These are phyloP conservation scores for Pilasporangium apinafurcum DNA, from an alignment of 352 stramenopile genomes.

Conservation along the genomic window DNA sequence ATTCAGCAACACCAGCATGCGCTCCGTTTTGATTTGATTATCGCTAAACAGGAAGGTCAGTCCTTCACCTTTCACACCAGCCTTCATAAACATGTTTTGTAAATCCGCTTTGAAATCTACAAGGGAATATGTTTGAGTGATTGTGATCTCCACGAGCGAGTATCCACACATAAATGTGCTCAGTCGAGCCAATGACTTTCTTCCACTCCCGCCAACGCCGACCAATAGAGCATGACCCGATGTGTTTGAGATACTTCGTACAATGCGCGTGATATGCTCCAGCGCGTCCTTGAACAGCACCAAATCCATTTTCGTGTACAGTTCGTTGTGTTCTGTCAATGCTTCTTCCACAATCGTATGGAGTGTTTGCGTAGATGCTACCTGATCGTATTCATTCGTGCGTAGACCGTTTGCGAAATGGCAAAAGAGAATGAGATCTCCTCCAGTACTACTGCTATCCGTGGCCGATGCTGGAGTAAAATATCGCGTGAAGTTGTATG, in stretches of 20 bases:
- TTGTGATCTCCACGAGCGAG: slow-evolving; percentile 83
- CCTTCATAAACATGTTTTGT: slow-evolving; percentile 85
- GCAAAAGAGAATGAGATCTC: slow-evolving; percentile 90
- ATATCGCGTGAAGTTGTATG: slow-evolving; percentile 86
- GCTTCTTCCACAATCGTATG: slow-evolving; percentile 80
- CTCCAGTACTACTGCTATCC: slow-evolving; percentile 6
- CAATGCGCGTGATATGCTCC: slow-evolving; percentile 91
- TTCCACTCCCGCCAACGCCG: slow-evolving; percentile 90
- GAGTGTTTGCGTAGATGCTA: slow-evolving; percentile 65
- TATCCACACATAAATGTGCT: slow-evolving; percentile 91
- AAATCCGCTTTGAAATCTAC: slow-evolving; percentile 95
- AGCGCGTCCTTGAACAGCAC: slow-evolving; percentile 96
- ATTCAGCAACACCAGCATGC: slow-evolving; percentile 94
- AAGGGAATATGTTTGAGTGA: slow-evolving; percentile 87
- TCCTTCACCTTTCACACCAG: slow-evolving; percentile 89
- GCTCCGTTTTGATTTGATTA: slow-evolving; percentile 92
- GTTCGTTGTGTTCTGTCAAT: slow-evolving; percentile 91
- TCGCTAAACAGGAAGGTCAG: slow-evolving; percentile 92
- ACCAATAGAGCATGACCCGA: slow-evolving; percentile 93
- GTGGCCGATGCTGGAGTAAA: slow-evolving; percentile 55
- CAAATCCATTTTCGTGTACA: slow-evolving; percentile 91
- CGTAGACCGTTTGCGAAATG: slow-evolving; percentile 86
- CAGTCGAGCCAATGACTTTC: slow-evolving; percentile 90
- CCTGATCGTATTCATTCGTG: slow-evolving; percentile 92
- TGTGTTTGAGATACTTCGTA: slow-evolving; percentile 93